Evolutionary conservation across 805 yeast genomes (phyloP).

Genomic region (Wickerhamomyces tratensis): DNA sequence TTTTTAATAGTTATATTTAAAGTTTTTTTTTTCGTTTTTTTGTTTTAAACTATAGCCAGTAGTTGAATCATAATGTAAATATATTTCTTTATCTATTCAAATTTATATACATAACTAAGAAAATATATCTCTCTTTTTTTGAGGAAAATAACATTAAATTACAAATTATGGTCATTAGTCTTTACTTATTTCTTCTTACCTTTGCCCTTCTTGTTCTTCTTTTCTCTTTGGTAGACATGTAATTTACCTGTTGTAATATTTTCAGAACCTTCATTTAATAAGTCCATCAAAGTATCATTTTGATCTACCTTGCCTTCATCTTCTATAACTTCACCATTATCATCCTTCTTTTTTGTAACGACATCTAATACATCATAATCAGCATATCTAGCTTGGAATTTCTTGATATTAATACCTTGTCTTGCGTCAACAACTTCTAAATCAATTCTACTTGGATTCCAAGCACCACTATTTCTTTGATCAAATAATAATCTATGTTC

Average conservation of each 20-base stretch:
- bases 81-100: too few species aligned
- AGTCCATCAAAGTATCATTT: background rate
- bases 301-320: conserved; percentile 7
- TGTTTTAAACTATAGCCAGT: too few species aligned
- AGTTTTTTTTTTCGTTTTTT: too few species aligned
- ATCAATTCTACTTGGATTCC: conserved; percentile 86
- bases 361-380: conserved; percentile 19
- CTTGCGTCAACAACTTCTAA: conserved; percentile 67
- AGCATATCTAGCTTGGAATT: conserved; percentile 37
- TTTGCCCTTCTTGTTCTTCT: background rate
- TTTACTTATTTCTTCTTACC: background rate
- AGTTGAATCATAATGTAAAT: too few species aligned
- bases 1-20: too few species aligned
- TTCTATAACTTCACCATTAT: conserved; percentile 9
- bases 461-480: conserved; percentile 75
- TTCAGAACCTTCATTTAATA: background rate
- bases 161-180: too few species aligned
- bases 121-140: too few species aligned
- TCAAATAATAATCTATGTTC: conserved; percentile 82
- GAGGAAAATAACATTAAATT: too few species aligned
- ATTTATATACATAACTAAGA: too few species aligned
- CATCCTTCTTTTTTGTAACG: conserved; percentile 6
- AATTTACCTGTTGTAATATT: background rate
- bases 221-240: background rate
- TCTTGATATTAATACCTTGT: conserved; percentile 73